Conservation (phyloP, 1,139 yeast species). For the Pichia sp. region DNA sequence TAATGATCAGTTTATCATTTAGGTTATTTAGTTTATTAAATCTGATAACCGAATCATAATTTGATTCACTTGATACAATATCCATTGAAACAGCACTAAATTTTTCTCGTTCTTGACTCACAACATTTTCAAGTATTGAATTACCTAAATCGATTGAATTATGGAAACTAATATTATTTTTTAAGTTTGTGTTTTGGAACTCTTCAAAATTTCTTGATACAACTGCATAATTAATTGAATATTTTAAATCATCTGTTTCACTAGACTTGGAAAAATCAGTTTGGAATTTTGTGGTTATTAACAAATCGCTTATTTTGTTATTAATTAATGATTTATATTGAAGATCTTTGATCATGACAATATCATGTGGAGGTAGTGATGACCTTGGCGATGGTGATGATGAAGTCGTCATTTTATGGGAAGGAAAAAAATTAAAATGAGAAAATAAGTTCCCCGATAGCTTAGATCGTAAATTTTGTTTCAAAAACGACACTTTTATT, state of each 20-base stretch:
- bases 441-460: not conserved
- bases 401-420: not conserved
- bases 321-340: conserved; percentile 14
- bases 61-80: conserved; percentile 3
- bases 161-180: conserved; percentile 39
- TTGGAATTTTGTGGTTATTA: conserved; percentile 38
- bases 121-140: conserved; percentile 39
- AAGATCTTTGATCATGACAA: conserved; percentile 21
- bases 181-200: conserved; percentile 42
- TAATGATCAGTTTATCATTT: conserved; percentile 2
- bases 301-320: conserved; percentile 9
- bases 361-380: conserved; percentile 11
- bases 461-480: not conserved
- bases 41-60: conserved; percentile 2
- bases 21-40: conserved; percentile 3
- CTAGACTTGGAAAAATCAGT: conserved; percentile 73
- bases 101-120: conserved; percentile 13
- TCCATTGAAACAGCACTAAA: conserved; percentile 16
- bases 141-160: conserved; percentile 54
- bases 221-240: conserved; percentile 83
- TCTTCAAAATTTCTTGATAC: conserved; percentile 57
- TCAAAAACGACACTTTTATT: conserved; percentile 3
- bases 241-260: conserved; percentile 65
- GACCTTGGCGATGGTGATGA: not conserved
- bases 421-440: not conserved